Base-by-base conservation (phyloP, 805 yeast species). In the Isabelozyma pseudorhagii region DNA sequence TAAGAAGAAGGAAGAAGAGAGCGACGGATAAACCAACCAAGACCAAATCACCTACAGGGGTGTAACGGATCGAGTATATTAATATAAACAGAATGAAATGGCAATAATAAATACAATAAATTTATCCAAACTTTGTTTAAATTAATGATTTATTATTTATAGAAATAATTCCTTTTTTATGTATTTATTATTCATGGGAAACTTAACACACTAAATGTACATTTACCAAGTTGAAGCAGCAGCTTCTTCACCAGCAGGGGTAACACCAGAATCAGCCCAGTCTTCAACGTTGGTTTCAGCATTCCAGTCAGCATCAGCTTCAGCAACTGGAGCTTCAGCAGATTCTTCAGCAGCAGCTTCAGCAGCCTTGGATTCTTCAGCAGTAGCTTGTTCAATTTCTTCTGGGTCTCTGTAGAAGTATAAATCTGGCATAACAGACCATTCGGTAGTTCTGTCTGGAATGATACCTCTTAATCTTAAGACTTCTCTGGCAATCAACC, bases 391-490 rank as follows among this genome's bases (percentile, higher is more conserved):
- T 81, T 90, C 97, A 78, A 88, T 87, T 82, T 94, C 99, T 84
- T 93, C 98, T 74, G 99, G 99, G 83, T 94, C 97, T 87, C 99
- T 94, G 97, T 94, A 94, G 92, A 94, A 94, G 92, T 92, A 94
- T 79, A 94, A 86, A 83, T 94, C 99, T 78, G 98, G 98, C 99
- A 94, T 94, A 75, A 94, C 94, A 66, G 96, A 81, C 99, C 99
- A 94, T 78, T 88, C 86, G 78, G 94, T 89, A 65, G 88, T 74
- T 85, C 99, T 91, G 89, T 89, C 87, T 74, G 96, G 91, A 67
- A 94, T 79, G 74, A 91, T 85, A 75, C 99, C 99, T 83, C 97
- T 89, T 79, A 94, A 87, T 84, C 99, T 90, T 75, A 94, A 85
- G 68, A 94, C 98, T 83, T 94, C 99, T 82, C 99, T 90, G 72